Evolutionary conservation across 257 asterid species (phyloP), one percentile per base, ranked within the genome.

Genomic region (Ballota nigra): DNA sequence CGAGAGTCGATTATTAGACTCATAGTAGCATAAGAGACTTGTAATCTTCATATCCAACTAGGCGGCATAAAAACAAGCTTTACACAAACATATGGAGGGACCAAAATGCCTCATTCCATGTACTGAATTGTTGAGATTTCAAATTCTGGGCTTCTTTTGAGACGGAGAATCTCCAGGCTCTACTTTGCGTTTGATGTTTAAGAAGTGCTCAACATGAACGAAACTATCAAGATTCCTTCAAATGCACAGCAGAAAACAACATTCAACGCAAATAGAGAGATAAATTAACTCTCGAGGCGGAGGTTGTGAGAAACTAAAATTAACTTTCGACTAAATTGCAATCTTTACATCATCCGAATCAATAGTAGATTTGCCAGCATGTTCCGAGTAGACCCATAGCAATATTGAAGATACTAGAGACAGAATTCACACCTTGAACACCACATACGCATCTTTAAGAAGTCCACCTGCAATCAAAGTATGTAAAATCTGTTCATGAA

Each of bases 371-470:
- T n/a, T n/a, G n/a, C n/a, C n/a, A n/a, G n/a, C n/a, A n/a, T n/a
- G n/a, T n/a, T n/a, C n/a, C n/a, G n/a, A n/a, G n/a, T n/a, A n/a
- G 45, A 59, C 18, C 73, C 38, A 69, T 16, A 75, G 13, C 41
- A n/a, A 75, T 18, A 43, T 43, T 51, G 57, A 64, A 60, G 69
- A 69, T 63, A 23, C 16, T 76, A 55, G 38, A 31, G 53, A 64
- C 19, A 75, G 62, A 66, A 41, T 38, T 36, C 28, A 57, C 80
- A 91, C 98, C 96, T 93, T 93, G 82, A 93, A 88, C 68, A 93
- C 85, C 6, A 93, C 84, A 78, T 93, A 93, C 29, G 98, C 97
- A 53, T 93, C 98, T 86, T 93, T 93, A 72, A 91, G 86, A 76
- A 93, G 95, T 58, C 83, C 87, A 71, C 98, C 98, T 19, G 87